Base-by-base conservation (phyloP, 2,329 filamentous ascomycete genomes). In the Fusarium devonianum region DNA sequence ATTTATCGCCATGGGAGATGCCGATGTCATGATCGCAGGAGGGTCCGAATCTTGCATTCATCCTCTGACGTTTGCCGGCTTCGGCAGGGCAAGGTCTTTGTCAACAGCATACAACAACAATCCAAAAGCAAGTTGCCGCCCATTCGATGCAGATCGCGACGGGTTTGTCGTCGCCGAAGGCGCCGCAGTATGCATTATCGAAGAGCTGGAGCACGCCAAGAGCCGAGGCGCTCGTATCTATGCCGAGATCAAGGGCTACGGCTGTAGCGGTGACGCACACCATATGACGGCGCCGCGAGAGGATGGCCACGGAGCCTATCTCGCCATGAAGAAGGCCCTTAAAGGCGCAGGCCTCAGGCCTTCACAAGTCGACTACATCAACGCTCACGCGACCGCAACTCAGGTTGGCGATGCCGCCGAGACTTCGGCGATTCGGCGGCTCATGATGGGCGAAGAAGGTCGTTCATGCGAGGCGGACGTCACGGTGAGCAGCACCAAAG, bases 91-190 rank as follows among this genome's bases (percentile, higher is more conserved):
- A 1, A 84, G 93, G 50, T 97, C 92, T 41, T 76, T 99, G 25
- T 87, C 91, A 6, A 96, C 90, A 0, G 81, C 79, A 4, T 95
- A 85, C 75, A 97, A 97, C 66, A 76, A 89, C 51, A 71, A 79
- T 8, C 92, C 93, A 0, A 61, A 75, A 2, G 76, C 82, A 35
- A 85, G 92, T 38, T 96, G 92, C 21, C 81, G 94, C 8, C 94
- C 94, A 0, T 99, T 99, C 65, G 94, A 99, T 72, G 78, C 77
- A 33, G 80, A 82, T 34, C 83, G 94, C 36, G 80, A 83, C 44
- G 94, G 94, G 0, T 99, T 99, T 64, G 93, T 99, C 12, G 90
- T 99, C 22, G 86, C 90, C 1, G 94, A 99, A 73, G 94, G 94
- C 2, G 90, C 94, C 4, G 93, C 90, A 8, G 87, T 97, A 2